These are phyloP conservation scores for Sorghum bicolor DNA, from an alignment of 176 grass and related monocot genomes.

Conservation along the genomic window DNA sequence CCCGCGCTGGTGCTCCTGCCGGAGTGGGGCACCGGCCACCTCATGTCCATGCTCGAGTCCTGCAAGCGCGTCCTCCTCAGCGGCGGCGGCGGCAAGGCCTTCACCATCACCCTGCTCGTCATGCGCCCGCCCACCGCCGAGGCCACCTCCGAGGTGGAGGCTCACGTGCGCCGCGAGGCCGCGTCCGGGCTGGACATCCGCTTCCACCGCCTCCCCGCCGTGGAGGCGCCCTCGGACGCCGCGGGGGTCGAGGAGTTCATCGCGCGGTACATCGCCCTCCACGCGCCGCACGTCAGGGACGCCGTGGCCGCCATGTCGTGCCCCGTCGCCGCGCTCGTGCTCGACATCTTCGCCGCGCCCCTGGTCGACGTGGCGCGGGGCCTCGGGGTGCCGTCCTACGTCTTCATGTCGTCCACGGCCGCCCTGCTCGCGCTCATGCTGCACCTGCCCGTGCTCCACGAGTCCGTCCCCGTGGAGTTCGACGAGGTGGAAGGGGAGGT, in stretches of 20 bases:
- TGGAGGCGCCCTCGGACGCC: constrained; percentile 12
- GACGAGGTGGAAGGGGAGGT: constrained; percentile 33
- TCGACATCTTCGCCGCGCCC: constrained; percentile 58
- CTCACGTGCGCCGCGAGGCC: constrained; percentile 36
- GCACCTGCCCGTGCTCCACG: constrained; percentile 51
- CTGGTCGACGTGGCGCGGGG: constrained; percentile 59
- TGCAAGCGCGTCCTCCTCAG: constrained; percentile 54
- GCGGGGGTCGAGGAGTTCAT: constrained; percentile 48
- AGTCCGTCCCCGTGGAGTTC: constrained; percentile 24
- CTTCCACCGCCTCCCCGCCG: constrained; percentile 51
- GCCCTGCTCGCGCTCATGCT: constrained; percentile 52
- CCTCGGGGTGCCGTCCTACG: constrained; percentile 57
- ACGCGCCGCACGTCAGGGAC: constrained; percentile 43
- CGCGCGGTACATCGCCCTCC: constrained; percentile 36
- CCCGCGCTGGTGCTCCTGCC: constrained; percentile 47
- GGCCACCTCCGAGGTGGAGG: constrained; percentile 27
- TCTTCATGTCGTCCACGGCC: constrained; percentile 54
- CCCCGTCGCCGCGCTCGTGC: constrained; percentile 57
- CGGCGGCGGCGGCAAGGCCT: not conserved
- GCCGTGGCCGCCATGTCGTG: constrained; percentile 26
- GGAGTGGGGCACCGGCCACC: constrained; percentile 49
- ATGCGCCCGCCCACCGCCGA: constrained; percentile 30
- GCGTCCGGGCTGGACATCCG: constrained; percentile 39
- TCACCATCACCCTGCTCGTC: constrained; percentile 55
- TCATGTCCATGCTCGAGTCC: constrained; percentile 64